Percentiles rank a stretch among this genome's conserved stretches.
Evolutionary conservation across 2,329 filamentous ascomycete genomes (phyloP).

Genomic region (Mariannaea sp.): DNA sequence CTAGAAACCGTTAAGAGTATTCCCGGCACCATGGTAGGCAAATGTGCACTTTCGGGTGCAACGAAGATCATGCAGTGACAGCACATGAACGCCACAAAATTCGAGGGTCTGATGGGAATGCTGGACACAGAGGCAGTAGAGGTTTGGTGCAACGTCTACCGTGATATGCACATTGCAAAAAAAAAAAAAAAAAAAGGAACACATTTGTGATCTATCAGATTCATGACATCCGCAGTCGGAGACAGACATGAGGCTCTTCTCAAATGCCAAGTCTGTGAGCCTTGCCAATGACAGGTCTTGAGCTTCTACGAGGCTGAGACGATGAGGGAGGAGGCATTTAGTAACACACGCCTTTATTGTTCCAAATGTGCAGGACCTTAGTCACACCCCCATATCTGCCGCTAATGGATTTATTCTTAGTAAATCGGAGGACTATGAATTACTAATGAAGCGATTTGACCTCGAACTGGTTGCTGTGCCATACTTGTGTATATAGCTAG

Average conservation of each 20-base stretch:
- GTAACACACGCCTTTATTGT: neutral
- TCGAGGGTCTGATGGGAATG: neutral
- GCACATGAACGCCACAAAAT: conserved; percentile 13
- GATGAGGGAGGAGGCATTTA: neutral
- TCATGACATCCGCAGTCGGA: neutral
- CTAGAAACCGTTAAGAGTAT: conserved; percentile 1
- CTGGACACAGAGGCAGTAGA: too few relatives aligned
- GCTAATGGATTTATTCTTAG: too few relatives aligned
- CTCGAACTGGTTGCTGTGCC: too few relatives aligned
- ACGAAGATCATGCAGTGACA: conserved; percentile 20
- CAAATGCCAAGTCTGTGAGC: neutral
- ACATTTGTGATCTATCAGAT: conserved; percentile 24
- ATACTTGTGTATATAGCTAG: too few relatives aligned
- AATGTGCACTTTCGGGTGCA: conserved; percentile 13
- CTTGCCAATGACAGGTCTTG: conserved; percentile 2
- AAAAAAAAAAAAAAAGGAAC: too few relatives aligned
- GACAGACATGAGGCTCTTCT: conserved; percentile 3
- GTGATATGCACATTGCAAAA: too few relatives aligned
- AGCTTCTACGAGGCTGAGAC: conserved; percentile 4
- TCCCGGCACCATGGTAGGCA: conserved; percentile 2
- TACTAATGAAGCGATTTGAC: too few relatives aligned
- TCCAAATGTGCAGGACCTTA: too few relatives aligned
- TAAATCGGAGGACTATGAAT: too few relatives aligned
- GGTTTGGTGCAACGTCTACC: too few relatives aligned
- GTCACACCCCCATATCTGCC: too few relatives aligned